A percentile compares a stretch with the other conserved stretches of the same genome.
Evolutionary conservation across 2,329 filamentous ascomycete species (phyloP).

Genomic region (Sporothrix brasiliensis): DNA sequence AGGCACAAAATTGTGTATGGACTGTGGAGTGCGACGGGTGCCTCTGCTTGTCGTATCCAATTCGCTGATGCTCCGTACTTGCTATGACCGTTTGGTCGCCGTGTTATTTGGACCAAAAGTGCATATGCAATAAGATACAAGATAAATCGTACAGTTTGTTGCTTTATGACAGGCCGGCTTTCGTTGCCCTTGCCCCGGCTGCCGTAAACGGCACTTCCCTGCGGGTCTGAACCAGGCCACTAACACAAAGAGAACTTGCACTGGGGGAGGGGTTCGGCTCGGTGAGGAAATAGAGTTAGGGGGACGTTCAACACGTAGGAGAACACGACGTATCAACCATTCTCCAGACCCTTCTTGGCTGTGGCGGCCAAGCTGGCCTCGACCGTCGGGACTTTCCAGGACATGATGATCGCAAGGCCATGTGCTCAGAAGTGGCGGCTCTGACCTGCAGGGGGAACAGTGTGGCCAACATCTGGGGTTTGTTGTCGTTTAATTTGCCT

Average conservation of each 20-base stretch:
- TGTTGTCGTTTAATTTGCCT: no score
- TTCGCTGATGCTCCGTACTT: neutral
- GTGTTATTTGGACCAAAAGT: no score
- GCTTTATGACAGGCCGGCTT: neutral
- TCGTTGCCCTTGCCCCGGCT: slow-evolving; percentile 17
- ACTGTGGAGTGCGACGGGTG: neutral
- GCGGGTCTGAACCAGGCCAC: slow-evolving; percentile 10
- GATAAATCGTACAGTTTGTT: no score
- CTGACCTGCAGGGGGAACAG: slow-evolving; percentile 5
- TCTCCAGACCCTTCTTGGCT: slow-evolving; percentile 6
- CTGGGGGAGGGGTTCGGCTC: neutral
- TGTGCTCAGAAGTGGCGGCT: slow-evolving; percentile 12
- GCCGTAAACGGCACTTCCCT: slow-evolving; percentile 7
- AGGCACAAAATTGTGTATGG: neutral
- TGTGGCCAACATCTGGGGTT: neutral
- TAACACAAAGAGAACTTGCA: neutral
- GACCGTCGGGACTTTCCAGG: neutral
- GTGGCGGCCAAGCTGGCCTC: neutral
- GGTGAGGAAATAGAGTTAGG: slow-evolving; percentile 30
- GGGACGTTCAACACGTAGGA: neutral
- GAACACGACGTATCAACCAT: no score
- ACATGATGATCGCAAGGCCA: neutral
- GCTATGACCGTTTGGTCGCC: neutral
- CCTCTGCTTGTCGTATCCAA: neutral
- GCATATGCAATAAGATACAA: neutral